Evolutionary conservation across 208 protist genomes (phyloP), one percentile per base, ranked within the genome.

Genomic region (Kentomonas sorsogonicus): DNA sequence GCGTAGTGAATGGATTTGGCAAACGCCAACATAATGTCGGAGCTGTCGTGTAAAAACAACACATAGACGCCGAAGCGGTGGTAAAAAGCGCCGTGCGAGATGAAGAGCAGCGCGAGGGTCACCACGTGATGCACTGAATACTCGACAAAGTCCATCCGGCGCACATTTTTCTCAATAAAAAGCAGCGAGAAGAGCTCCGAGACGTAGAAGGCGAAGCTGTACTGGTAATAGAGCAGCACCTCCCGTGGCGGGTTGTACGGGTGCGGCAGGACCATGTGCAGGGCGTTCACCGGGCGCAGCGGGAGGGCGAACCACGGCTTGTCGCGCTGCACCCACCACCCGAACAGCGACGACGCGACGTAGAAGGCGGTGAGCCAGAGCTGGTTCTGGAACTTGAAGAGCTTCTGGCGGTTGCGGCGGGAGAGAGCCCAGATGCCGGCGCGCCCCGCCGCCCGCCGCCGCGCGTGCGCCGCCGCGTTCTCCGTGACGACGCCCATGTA

Each of bases 331-430:
- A 83, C 69, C 15, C 34, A 53, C 52, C 74, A 85, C 16, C 79
- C 79, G 48, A 87, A 91, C 39, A 62, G 38, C 29, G 66, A 66
- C 20, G 78, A 84, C 9, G 47, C 59, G 11, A 70, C 60, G 63
- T 91, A 91, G 66, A 74, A 87, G 5, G 75, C 18, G 31, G 69
- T 41, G 15, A 91, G 68, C 83, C 79, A 91, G n/a, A 79, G 11
- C 53, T 91, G 83, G 40, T 83, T 83, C 53, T 85, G 74, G 47
- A 91, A 91, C 62, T 87, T 91, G 25, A 70, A 53, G 36, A 86
- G 53, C 27, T 74, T 74, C 16, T 63, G 45, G 34, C 68, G 68
- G 40, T 70, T 72, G 13, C 27, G 48, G 27, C 4, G 44, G 10
- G 76, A 77, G 43, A 74, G 61, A 40, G 61, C 61, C 22, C 25